These are phyloP conservation scores for Pythium coloratum DNA, from an alignment of 352 stramenopile species.

Conservation along the genomic window DNA sequence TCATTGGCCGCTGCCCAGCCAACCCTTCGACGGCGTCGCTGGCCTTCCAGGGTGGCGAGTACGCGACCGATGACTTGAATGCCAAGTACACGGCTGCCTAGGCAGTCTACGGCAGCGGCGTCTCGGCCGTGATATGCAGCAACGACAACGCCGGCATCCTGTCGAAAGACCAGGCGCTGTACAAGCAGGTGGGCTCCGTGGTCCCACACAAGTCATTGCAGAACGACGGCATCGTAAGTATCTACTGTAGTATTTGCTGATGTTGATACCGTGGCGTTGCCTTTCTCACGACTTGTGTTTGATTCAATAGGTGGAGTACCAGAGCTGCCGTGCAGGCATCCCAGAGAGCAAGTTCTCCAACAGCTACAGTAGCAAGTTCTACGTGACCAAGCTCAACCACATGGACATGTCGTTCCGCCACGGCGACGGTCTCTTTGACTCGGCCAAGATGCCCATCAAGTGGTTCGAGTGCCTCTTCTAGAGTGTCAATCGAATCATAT, in stretches of 20 bases:
- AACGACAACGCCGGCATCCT: conserved; percentile 38
- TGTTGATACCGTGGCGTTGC: too few relatives aligned
- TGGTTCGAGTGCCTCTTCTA: conserved; percentile 64
- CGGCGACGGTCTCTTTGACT: conserved; percentile 50
- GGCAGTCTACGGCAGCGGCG: conserved; percentile 34
- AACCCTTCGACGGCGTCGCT: conserved; percentile 35
- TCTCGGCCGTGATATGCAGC: conserved; percentile 43
- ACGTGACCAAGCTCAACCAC: conserved; percentile 66
- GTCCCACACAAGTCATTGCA: conserved; percentile 47
- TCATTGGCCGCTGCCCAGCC: conserved; percentile 47
- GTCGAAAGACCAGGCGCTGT: conserved; percentile 35
- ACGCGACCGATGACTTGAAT: conserved; percentile 25
- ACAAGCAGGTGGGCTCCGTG: conserved; percentile 35
- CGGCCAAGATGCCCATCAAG: conserved; percentile 56
- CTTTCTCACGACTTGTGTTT: conserved; percentile 9
- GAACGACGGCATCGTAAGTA: conserved; percentile 56
- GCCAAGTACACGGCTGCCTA: conserved; percentile 38
- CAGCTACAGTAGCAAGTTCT: conserved; percentile 48
- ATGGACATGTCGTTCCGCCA: conserved; percentile 62
- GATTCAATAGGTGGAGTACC: conserved; percentile 46
- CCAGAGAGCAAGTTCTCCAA: conserved; percentile 34
- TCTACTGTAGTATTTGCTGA: not conserved
- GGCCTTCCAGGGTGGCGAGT: conserved; percentile 39
- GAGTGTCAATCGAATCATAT: not conserved
- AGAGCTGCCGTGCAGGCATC: conserved; percentile 48